Evolutionary conservation across 331 rosid genomes (phyloP).

Genomic region (Quercus phellos): DNA sequence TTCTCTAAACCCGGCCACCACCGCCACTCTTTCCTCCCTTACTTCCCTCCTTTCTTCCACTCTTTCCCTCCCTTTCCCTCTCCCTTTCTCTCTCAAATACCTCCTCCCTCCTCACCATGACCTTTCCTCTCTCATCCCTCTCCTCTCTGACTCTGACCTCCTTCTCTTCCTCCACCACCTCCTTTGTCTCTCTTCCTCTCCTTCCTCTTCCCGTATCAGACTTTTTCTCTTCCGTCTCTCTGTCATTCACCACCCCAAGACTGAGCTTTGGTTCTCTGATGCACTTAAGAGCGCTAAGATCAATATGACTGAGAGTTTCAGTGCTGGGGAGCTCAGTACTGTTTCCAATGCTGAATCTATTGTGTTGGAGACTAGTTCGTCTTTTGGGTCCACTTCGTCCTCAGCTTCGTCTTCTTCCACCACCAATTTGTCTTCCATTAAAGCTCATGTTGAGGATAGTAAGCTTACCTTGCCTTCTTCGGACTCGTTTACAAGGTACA

Average conservation of each 20-base stretch:
- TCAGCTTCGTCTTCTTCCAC: slow-evolving; percentile 34
- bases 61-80: slow-evolving; percentile 22
- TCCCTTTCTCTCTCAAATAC: slow-evolving; percentile 46
- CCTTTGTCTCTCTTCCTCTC: slow-evolving; percentile 23
- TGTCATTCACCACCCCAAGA: slow-evolving; percentile 43
- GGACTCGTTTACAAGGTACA: slow-evolving; percentile 35
- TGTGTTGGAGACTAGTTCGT: slow-evolving; percentile 46
- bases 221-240: slow-evolving; percentile 36
- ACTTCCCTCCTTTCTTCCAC: slow-evolving; percentile 36
- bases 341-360: slow-evolving; percentile 29
- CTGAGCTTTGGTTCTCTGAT: slow-evolving; percentile 57
- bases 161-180: slow-evolving; percentile 37
- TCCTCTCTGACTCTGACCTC: slow-evolving; percentile 43
- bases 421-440: slow-evolving; percentile 30
- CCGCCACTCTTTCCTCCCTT: slow-evolving; percentile 25
- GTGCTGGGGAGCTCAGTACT: background rate
- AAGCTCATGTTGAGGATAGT: slow-evolving; percentile 29
- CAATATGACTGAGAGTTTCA: slow-evolving; percentile 11
- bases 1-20: slow-evolving; percentile 29
- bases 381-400: slow-evolving; percentile 56
- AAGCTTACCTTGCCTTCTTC: slow-evolving; percentile 13
- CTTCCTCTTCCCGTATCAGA: slow-evolving; percentile 34
- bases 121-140: slow-evolving; percentile 44
- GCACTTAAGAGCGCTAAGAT: slow-evolving; percentile 46
- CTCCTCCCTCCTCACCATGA: slow-evolving; percentile 52